Evolutionary conservation across 1,139 yeast genomes (phyloP), one percentile per base, ranked within the genome.

Genomic region (Magnusiomyces paraingens): DNA sequence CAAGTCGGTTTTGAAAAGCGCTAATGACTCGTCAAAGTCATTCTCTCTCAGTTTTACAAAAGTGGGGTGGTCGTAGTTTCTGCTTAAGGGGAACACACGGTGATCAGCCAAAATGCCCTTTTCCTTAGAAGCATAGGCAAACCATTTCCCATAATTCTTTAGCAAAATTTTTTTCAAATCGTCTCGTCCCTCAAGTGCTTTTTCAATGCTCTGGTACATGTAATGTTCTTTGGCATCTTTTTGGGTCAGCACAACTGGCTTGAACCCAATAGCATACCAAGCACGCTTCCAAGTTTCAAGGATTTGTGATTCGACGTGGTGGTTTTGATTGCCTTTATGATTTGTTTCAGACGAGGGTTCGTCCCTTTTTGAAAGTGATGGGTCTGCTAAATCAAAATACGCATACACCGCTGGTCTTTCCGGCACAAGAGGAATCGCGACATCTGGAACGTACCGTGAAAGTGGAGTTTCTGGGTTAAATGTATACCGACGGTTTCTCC

Each of bases 261-360:
- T 61, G 54, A 68, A 66, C 3, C 71, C 71, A 6, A 60, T 59
- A 3, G 70, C 62, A 65, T 66, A 68, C 63, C 64, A 62, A 11
- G 70, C 68, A 29, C 62, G 59, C 47, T 63, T 61, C 71, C 71
- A 68, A 4, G 63, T 63, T 14, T 60, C 57, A 3, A 67, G 39
- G 10, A 66, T 51, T 51, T 65, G 68, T 2, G 52, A 50, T 10
- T 55, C 41, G 5, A 15, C 41, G 5, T 38, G 15, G 11, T 38
- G 5, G 18, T 6, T 3, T 6, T 38, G 18, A 5, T n/a, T n/a
- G 12, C 12, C 12, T 14, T n/a, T 10, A 3, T 15, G 15, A 4
- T 3, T 15, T 15, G 15, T 15, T 38, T 14, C 17, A 38, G 18
- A 38, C 5, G 41, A 38, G 12, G 41, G 12, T 38, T 38, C 12